Base-by-base conservation (phyloP, 768 basidiomycete species). In the Boletus rubescentipes region DNA sequence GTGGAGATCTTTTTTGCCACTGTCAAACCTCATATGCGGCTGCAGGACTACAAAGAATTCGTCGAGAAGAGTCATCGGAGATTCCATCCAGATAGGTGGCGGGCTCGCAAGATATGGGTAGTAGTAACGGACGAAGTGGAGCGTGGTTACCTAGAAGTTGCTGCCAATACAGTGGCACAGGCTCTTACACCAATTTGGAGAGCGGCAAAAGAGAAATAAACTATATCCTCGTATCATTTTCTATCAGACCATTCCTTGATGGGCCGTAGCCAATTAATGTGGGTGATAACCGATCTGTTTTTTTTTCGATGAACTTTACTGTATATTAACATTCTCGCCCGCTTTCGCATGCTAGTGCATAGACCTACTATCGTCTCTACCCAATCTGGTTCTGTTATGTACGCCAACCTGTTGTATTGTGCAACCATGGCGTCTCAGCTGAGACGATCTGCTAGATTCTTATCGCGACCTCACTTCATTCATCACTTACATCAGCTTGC, bases 11-110 rank as follows among this genome's bases (percentile, higher is more conserved):
- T n/a, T n/a, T n/a, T 91, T 62, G 68, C 68, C 15, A 74, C 75
- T 6, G 77, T 85, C 26, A 76, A 74, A 60, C 55, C 59, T 16
- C 75, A 79, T 40, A 78, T 89, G 77, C 77, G 81, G 21, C 49
- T 68, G 16, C 81, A 85, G 65, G 86, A 87, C 45, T 91, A 81
- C 70, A 83, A 79, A 62, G 67, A 66, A 2, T 78, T 91, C 51
- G 77, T 92, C 4, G 81, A 88, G 71, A 83, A 82, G 62, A 86
- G 85, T 60, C 81, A 90, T 61, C 77, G 82, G 37, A 73, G 89
- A 47, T 92, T 91, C 67, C 91, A 91, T 60, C 87, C 89, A 2
- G 90, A 92, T 67, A 73, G 87, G 55, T 93, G 89, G 91, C 75
- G 83, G 39, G 83, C 86, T 30, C 76, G 86, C 38, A 81, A 81